Base-by-base conservation (phyloP, 2,329 filamentous ascomycete species). In the Diaporthe ampelina region DNA sequence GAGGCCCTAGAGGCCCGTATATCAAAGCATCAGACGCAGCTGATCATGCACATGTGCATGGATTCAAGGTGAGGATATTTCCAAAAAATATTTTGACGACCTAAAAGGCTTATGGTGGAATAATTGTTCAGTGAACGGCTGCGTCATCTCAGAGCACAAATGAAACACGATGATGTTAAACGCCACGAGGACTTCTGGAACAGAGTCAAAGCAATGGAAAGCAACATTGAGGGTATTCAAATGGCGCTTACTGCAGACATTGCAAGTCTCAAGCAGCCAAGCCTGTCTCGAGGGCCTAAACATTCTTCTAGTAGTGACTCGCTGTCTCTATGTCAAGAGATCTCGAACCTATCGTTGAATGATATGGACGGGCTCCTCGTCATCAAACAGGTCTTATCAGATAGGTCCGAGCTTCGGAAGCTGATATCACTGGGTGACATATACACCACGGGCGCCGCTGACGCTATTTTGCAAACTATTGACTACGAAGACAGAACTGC, bases 1-100 rank as follows among this genome's bases (percentile, higher is more conserved):
- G 58, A 45, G 9, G 40, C 58, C 4, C 58, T 63, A n/a, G 58
- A 63, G 40, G 58, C 37, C 29, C 58, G 58, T 9, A 63, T 63
- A 8, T 4, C 37, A 15, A 63, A 63, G 15, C 58, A 45, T 17
- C 58, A 63, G 24, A 45, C 58, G 29, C 58, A 63, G 9, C 58
- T 63, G 7, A 45, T 45, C 24, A 43, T 63, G 24, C 40, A 63
- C 8, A 6, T 63, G 24, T 63, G 37, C 1, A 29, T 63, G 58
- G 17, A 19, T 29, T 7, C 58, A 6, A 45, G 37, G 58, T 63
- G 1, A 63, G 37, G 26, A 6, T 21, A 21, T 3, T 11, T 32
- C 24, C 4, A 7, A 45, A 11, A 29, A 11, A 13, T 11, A 7
- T 8, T 5, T 45, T 4, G 4, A 6, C 2, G 24, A 13, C 29